phyloP scores from a whole-genome alignment of 1,139 yeast genomes.

The Suhomyces wounanorum region DNA sequence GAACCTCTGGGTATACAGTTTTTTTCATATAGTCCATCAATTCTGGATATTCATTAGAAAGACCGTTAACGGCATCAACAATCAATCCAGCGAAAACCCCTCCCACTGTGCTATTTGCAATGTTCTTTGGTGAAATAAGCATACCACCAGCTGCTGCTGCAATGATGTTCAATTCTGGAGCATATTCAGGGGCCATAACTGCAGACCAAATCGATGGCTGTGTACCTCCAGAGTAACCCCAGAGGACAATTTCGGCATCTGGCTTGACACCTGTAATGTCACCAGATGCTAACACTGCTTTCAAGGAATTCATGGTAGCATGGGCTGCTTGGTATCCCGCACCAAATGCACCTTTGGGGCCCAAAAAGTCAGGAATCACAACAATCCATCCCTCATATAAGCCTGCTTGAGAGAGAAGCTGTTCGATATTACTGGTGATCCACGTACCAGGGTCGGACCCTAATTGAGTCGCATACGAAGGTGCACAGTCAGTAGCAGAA shows the following conservation, averaged over 20 bases:
- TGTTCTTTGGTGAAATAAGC: conserved; percentile 26
- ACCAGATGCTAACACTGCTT: conserved; percentile 26
- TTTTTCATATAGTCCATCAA: conserved; percentile 8
- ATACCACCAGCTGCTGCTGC: conserved; percentile 40
- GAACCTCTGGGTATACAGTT: neutral
- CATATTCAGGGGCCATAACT: conserved; percentile 32
- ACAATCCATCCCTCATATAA: conserved; percentile 36
- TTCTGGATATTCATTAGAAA: conserved; percentile 30
- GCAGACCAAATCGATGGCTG: conserved; percentile 42
- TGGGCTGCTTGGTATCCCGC: conserved; percentile 34
- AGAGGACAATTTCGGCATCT: conserved; percentile 28
- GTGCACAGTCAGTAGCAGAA: conserved; percentile 30
- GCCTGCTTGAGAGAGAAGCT: conserved; percentile 13
- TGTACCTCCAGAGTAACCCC: conserved; percentile 44
- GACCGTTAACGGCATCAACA: conserved; percentile 30
- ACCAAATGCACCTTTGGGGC: conserved; percentile 29
- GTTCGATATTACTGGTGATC: conserved; percentile 12
- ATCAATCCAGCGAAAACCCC: conserved; percentile 29
- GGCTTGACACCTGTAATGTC: conserved; percentile 26
- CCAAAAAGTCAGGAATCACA: conserved; percentile 38
- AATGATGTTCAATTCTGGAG: conserved; percentile 32
- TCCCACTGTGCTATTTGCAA: conserved; percentile 25
- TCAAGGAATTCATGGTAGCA: conserved; percentile 30
- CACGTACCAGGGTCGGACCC: conserved; percentile 20
- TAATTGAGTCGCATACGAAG: conserved; percentile 30